Evolutionary conservation across 768 basidiomycete species (phyloP).

Genomic region (Pleurotus salmoneostramineus): DNA sequence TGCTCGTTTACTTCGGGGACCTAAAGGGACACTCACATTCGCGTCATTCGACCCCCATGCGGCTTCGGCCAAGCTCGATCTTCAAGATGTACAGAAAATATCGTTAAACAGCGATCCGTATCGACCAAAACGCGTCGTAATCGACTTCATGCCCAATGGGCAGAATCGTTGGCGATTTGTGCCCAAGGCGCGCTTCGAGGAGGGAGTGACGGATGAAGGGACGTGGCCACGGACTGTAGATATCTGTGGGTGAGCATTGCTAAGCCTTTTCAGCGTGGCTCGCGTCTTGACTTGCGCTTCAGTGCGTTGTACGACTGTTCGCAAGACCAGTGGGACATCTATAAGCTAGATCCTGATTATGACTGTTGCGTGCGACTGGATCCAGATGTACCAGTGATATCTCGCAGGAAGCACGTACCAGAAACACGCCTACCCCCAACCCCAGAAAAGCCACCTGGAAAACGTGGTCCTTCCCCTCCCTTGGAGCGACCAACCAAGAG

Average conservation of each 20-base stretch:
- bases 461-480: slow-evolving; percentile 13
- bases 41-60: slow-evolving; percentile 71
- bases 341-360: slow-evolving; percentile 77
- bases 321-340: slow-evolving; percentile 84
- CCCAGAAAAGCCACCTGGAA: background rate
- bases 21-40: slow-evolving; percentile 61
- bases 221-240: slow-evolving; percentile 63
- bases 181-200: slow-evolving; percentile 58
- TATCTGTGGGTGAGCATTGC: slow-evolving; percentile 60
- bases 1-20: slow-evolving; percentile 54
- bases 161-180: slow-evolving; percentile 72
- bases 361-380: slow-evolving; percentile 52
- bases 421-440: background rate
- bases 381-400: slow-evolving; percentile 34
- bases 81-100: slow-evolving; percentile 34
- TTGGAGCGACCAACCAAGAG: slow-evolving; percentile 19
- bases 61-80: slow-evolving; percentile 39
- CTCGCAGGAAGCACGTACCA: slow-evolving; percentile 10
- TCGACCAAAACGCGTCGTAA: slow-evolving; percentile 67
- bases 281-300: slow-evolving; percentile 10
- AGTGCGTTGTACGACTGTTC: slow-evolving; percentile 50
- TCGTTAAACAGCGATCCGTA: slow-evolving; percentile 42
- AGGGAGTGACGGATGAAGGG: slow-evolving; percentile 63
- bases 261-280: background rate
- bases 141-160: slow-evolving; percentile 60